Base-by-base conservation (phyloP, 2,329 filamentous ascomycete species). In the Chrysosporium keratinophilum region DNA sequence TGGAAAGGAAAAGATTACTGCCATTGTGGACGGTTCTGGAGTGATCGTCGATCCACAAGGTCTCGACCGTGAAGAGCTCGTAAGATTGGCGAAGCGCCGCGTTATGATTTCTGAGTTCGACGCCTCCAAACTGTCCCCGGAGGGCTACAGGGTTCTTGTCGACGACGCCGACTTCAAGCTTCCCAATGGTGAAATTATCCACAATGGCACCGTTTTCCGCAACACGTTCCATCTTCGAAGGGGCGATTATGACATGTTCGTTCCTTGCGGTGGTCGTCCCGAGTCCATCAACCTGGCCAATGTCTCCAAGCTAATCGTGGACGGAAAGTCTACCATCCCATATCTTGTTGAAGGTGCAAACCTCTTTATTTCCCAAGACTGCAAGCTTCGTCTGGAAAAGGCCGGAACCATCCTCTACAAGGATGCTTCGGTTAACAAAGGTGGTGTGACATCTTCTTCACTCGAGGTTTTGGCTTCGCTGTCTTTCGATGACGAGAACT, bases 331-430 rank as follows among this genome's bases (percentile, higher is more conserved):
- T 19, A 81, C 79, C 10, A 85, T 98, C 57, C 90, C 91, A 0
- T 98, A 94, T 74, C 93, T 98, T 52, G 91, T 98, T 43, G 93
- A 98, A 73, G 93, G 93, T 51, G 93, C 93, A 71, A 98, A 97
- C 70, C 78, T 98, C 52, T 98, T 98, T 80, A 94, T 98, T 73
- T 96, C 93, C 0, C 93, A 98, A 71, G 93, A 98, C 64, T 91
- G 91, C 63, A 97, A 97, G 76, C 79, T 97, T 53, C 87, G 89
- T 20, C 82, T 98, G 12, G 93, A 98, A 74, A 85, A 88, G 63
- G 90, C 91, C n/a, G 93, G 93, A 56, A 94, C 88, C 66, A 82
- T 97, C 63, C 73, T 98, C 40, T 96, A 89, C 83, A 98, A 98
- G 76, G 93, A 98, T 70, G 93, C 93, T 4, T 95, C 88, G 37